Conservation (phyloP, 306 rosid species). For the Begonia loranthoides region DNA sequence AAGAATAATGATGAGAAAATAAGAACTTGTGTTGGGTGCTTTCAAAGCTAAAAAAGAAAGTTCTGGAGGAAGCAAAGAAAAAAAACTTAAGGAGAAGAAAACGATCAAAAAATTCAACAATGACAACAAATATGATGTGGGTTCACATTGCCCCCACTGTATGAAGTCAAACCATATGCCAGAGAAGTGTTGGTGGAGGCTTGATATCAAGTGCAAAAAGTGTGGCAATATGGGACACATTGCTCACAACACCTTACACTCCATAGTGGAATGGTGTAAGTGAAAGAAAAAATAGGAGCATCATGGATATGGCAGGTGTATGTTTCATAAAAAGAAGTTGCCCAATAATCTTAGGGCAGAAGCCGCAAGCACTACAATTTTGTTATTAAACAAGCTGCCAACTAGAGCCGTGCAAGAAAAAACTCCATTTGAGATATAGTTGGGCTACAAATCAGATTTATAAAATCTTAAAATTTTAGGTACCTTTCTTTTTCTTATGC, state of each 20-base stretch:
- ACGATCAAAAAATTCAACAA: no score
- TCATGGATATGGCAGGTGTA: conserved; percentile 11
- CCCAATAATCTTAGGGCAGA: conserved; percentile 3
- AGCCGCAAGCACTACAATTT: conserved; percentile 3
- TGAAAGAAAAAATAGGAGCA: conserved; percentile 2
- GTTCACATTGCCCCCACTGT: not conserved
- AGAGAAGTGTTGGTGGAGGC: conserved; percentile 1
- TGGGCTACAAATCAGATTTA: not conserved
- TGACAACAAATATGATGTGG: not conserved
- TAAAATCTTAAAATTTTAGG: not conserved
- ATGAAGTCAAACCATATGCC: conserved; percentile 1
- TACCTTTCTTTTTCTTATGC: conserved; percentile 1
- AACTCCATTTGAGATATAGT: not conserved
- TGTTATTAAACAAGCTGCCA: conserved; percentile 3
- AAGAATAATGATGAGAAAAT: not conserved
- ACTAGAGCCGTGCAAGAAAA: no score
- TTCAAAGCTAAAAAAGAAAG: not conserved
- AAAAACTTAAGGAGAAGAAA: not conserved
- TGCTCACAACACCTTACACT: conserved; percentile 3
- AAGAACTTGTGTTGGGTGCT: not conserved
- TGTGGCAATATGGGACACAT: not conserved
- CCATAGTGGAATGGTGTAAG: conserved; percentile 9
- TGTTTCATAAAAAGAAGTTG: conserved; percentile 2
- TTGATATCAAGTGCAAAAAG: not conserved
- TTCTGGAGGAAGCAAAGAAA: not conserved